phyloP scores from a whole-genome alignment of 495 filamentous ascomycete species.

The Collariella sp. region DNA sequence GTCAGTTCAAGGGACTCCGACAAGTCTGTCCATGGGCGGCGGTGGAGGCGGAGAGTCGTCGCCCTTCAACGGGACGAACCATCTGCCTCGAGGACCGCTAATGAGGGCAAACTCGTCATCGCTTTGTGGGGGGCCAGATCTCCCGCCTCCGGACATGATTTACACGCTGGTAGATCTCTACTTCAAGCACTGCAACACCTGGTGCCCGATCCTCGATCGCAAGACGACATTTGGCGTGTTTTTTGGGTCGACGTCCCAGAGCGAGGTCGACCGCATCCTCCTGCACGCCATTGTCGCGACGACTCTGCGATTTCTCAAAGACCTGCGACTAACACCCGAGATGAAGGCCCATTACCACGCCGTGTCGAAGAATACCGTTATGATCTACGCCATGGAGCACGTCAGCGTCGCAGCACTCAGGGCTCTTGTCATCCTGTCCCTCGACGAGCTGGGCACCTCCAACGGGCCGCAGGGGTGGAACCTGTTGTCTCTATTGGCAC shows the following conservation, averaged over 20 bases:
- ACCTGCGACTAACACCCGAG: background rate
- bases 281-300: background rate
- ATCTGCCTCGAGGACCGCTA: background rate
- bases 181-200: background rate
- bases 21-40: background rate
- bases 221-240: background rate
- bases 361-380: background rate
- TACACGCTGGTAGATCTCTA: background rate
- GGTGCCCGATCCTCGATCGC: background rate
- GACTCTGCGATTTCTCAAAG: background rate
- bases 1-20: background rate
- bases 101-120: no score
- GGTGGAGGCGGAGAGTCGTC: background rate
- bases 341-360: background rate
- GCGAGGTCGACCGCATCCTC: background rate
- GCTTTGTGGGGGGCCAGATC: background rate
- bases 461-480: background rate
- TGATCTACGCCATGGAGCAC: background rate
- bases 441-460: background rate
- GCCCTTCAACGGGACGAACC: background rate
- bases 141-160: background rate
- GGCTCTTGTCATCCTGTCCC: background rate
- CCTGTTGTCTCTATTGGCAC: background rate
- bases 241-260: background rate
- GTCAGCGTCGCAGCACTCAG: background rate